These are phyloP conservation scores for Drosera capensis DNA, from an alignment of 148 eudicot genomes.

Conservation along the genomic window DNA sequence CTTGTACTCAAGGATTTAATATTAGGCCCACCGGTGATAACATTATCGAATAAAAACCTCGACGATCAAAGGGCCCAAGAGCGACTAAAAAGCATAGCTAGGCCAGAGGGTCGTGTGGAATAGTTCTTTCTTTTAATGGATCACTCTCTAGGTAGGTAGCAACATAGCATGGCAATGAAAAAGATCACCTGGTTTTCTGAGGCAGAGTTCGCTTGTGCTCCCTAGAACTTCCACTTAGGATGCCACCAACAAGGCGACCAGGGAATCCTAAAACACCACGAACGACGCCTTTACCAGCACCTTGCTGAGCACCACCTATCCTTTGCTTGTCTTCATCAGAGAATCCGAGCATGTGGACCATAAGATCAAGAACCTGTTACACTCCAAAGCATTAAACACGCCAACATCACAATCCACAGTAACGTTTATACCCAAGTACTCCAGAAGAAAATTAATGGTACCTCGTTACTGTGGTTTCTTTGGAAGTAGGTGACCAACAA, in stretches of 20 bases:
- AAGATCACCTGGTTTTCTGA: slow-evolving; percentile 65
- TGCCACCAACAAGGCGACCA: slow-evolving; percentile 96
- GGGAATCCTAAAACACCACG: slow-evolving; percentile 93
- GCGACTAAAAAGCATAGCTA: too few species aligned
- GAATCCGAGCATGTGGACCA: slow-evolving; percentile 97
- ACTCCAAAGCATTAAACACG: slow-evolving; percentile 7
- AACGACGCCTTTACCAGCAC: slow-evolving; percentile 87
- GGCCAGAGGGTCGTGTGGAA: too few species aligned
- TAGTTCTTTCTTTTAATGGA: too few species aligned
- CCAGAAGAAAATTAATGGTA: slow-evolving; percentile 12
- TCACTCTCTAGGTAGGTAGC: too few species aligned
- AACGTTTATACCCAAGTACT: too few species aligned
- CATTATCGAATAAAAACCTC: too few species aligned
- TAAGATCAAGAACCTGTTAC: slow-evolving; percentile 90
- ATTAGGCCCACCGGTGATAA: too few species aligned
- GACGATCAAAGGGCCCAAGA: too few species aligned
- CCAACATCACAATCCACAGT: too few species aligned
- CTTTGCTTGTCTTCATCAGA: slow-evolving; percentile 94
- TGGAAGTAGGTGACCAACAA: slow-evolving; percentile 94
- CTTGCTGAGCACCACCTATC: slow-evolving; percentile 90
- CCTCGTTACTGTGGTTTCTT: slow-evolving; percentile 98
- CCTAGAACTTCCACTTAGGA: slow-evolving; percentile 64
- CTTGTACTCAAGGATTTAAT: too few species aligned
- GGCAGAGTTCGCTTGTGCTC: slow-evolving; percentile 25
- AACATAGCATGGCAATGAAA: too few species aligned